Percentiles rank a stretch among this genome's conserved stretches.
phyloP scores from a whole-genome alignment of 2,329 filamentous ascomycete species.

The Aspergillus sp. region DNA sequence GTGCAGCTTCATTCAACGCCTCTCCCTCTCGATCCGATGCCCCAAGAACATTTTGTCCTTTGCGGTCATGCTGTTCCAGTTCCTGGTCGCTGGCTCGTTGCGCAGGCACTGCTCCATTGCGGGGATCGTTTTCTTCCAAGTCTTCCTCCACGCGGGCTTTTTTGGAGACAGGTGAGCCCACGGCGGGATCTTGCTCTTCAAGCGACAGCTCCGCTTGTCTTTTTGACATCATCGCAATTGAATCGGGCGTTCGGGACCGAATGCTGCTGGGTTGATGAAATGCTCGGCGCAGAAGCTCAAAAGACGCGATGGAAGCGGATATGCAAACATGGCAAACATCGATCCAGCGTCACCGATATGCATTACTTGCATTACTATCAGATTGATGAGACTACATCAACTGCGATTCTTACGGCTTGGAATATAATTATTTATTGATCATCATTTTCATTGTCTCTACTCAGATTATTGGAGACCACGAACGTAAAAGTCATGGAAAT shows the following conservation, averaged over 20 bases:
- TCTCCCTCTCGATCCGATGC: conserved; percentile 67
- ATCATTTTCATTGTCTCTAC: conserved; percentile 13
- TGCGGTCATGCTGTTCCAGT: conserved; percentile 31
- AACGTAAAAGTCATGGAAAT: conserved; percentile 13
- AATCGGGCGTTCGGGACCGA: conserved; percentile 7
- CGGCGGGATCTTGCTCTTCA: conserved; percentile 25
- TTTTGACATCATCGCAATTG: conserved; percentile 38
- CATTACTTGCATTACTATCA: background rate
- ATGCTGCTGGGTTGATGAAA: conserved; percentile 11
- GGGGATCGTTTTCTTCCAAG: conserved; percentile 18
- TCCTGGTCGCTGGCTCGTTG: conserved; percentile 24
- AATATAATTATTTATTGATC: background rate
- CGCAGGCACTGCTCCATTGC: conserved; percentile 20
- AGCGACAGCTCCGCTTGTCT: conserved; percentile 41
- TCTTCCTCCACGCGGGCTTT: conserved; percentile 39
- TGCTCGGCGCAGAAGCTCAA: conserved; percentile 14
- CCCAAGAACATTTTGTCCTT: conserved; percentile 42
- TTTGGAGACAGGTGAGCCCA: conserved; percentile 41
- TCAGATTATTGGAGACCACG: conserved; percentile 6
- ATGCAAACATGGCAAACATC: conserved; percentile 27
- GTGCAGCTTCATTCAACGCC: conserved; percentile 28
- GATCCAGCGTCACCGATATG: conserved; percentile 1
- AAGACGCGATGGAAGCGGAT: conserved; percentile 9
- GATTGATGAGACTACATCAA: too few species aligned
- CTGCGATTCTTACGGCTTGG: too few species aligned